Evolutionary conservation across 2,329 filamentous ascomycete species (phyloP).

Genomic region (Colletotrichum caudatum): DNA sequence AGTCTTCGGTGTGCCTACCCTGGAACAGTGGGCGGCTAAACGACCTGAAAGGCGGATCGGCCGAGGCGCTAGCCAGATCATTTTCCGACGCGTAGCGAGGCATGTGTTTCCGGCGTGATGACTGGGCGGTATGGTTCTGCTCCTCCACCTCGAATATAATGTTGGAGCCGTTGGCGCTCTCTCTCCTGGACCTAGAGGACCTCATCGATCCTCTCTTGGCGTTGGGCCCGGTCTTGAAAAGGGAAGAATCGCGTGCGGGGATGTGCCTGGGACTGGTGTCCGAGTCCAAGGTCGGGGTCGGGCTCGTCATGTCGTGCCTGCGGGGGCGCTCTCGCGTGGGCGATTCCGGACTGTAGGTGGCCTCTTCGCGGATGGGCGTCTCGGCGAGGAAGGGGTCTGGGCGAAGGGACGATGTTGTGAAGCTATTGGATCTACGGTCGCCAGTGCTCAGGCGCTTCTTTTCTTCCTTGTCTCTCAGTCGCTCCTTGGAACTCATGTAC

Average conservation of each 20-base stretch:
- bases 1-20: slow-evolving; percentile 39
- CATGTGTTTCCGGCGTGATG: slow-evolving; percentile 44
- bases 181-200: slow-evolving; percentile 62
- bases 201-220: slow-evolving; percentile 66
- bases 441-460: slow-evolving; percentile 66
- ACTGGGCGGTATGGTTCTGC: slow-evolving; percentile 32
- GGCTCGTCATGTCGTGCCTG: slow-evolving; percentile 46
- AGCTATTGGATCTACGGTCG: slow-evolving; percentile 55
- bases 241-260: slow-evolving; percentile 75
- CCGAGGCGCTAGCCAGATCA: slow-evolving; percentile 41
- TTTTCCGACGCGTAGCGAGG: slow-evolving; percentile 44
- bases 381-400: slow-evolving; percentile 65
- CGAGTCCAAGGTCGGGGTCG: slow-evolving; percentile 45
- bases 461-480: slow-evolving; percentile 73
- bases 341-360: slow-evolving; percentile 48
- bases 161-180: slow-evolving; percentile 55
- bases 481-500: slow-evolving; percentile 81
- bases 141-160: slow-evolving; percentile 60
- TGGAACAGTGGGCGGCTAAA: slow-evolving; percentile 39
- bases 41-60: slow-evolving; percentile 43
- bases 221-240: slow-evolving; percentile 67
- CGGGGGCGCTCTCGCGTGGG: slow-evolving; percentile 40
- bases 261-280: slow-evolving; percentile 66
- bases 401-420: slow-evolving; percentile 53
- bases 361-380: slow-evolving; percentile 68